phyloP scores from a whole-genome alignment of 2,329 filamentous ascomycete species.

The Xylaria sp. region DNA sequence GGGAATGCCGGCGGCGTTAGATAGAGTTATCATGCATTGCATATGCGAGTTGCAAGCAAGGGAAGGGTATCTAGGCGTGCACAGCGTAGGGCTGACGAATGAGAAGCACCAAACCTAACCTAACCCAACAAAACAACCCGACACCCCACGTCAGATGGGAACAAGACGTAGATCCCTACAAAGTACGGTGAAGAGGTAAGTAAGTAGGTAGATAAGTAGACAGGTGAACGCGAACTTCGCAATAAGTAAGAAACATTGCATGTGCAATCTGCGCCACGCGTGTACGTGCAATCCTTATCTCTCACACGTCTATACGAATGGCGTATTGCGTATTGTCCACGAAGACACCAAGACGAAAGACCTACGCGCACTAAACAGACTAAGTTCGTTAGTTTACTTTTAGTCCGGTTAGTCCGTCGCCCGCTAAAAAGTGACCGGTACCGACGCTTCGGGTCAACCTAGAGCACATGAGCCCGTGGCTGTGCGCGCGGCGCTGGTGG shows the following conservation, averaged over 20 bases:
- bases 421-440: background rate
- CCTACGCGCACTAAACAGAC: background rate
- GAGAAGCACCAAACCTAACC: background rate
- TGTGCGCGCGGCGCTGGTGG: constrained; percentile 21
- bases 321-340: background rate
- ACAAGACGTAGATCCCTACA: background rate
- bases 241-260: background rate
- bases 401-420: background rate
- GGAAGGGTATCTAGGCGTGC: background rate
- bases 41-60: constrained; percentile 21
- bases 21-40: constrained; percentile 15
- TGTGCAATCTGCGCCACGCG: constrained; percentile 6
- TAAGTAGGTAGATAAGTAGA: background rate
- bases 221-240: background rate
- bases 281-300: background rate
- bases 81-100: constrained; percentile 23
- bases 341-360: background rate
- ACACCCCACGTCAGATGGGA: background rate
- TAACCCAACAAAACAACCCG: background rate
- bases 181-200: too few species aligned
- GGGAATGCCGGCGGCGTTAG: background rate
- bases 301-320: background rate
- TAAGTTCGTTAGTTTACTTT: background rate
- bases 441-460: constrained; percentile 13
- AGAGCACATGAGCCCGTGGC: constrained; percentile 22